Evolutionary conservation across 1,284 basidiomycete genomes (phyloP), one percentile per base, ranked within the genome.

Genomic region (Cutaneotrichosporon sp.): DNA sequence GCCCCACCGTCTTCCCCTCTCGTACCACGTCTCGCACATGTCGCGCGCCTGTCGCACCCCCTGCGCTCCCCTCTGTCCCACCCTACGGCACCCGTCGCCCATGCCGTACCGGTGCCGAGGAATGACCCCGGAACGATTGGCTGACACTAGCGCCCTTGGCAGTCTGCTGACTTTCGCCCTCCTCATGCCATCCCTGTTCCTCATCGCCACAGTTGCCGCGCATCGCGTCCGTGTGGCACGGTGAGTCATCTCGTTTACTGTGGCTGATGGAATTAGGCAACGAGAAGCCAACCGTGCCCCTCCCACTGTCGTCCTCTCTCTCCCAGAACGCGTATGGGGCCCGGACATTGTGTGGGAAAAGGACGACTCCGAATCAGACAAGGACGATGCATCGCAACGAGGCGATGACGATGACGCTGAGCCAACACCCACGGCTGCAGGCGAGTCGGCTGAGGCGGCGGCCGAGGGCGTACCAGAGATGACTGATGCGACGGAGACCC

Each of bases 281-380:
- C 71, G 76, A 16, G 76, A 80, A 62, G 73, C 74, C 34, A 79
- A 81, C 63, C 72, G 80, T 16, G 80, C 80, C 2, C 80, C 80
- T 7, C 72, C 78, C 1, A 67, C 76, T 16, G 70, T 80, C 16
- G 80, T 81, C 4, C 69, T 80, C 10, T 78, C 77, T 5, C 72
- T 81, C 11, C 80, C 80, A 0, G 80, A 81, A 63, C 62, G 79
- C 16, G 71, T 80, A 18, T 81, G 80, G 80, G 69, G 76, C 10
- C 80, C 80, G 2, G 80, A 80, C 61, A 80, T 80, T 58, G 77
- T 78, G 21, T 81, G 79, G 79, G 80, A 81, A 58, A 81, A 81
- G 66, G 68, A 81, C 34, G 74, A 79, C 56, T 71, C 72, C 5
- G 68, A 69, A 56, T 53, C 68, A 36, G 56, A 66, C 65, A 62